phyloP scores from a whole-genome alignment of 257 asterid species.

The Solanum clarkiae region DNA sequence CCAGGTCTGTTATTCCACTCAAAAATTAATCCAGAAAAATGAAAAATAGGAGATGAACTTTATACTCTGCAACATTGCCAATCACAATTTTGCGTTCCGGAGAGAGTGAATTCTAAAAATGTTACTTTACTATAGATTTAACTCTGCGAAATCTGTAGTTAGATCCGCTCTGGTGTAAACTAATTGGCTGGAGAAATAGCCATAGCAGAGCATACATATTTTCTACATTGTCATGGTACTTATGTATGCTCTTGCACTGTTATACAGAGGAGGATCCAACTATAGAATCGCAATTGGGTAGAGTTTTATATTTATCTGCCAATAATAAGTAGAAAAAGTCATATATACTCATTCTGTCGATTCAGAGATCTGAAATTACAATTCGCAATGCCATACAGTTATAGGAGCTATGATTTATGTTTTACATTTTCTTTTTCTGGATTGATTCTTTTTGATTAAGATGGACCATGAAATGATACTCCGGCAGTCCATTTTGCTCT shows the following conservation, averaged over 20 bases:
- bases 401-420: background rate
- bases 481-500: too few relatives aligned
- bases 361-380: background rate
- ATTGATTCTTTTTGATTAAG: background rate
- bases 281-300: background rate
- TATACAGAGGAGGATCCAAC: background rate
- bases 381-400: background rate
- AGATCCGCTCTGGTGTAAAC: background rate
- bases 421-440: background rate
- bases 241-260: background rate
- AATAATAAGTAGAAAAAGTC: background rate
- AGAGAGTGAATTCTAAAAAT: background rate
- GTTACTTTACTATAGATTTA: background rate
- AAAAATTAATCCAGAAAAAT: too few relatives aligned
- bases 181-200: background rate
- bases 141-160: background rate
- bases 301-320: background rate
- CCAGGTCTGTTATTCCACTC: constrained; percentile 23
- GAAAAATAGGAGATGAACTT: background rate
- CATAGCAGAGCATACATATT: background rate
- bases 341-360: background rate
- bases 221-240: background rate
- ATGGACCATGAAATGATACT: background rate
- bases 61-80: background rate
- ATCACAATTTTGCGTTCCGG: background rate